Percentiles rank a stretch among this genome's conserved stretches.
These are phyloP conservation scores for Candida insectorum DNA, from an alignment of 805 yeast genomes.

Conservation along the genomic window DNA sequence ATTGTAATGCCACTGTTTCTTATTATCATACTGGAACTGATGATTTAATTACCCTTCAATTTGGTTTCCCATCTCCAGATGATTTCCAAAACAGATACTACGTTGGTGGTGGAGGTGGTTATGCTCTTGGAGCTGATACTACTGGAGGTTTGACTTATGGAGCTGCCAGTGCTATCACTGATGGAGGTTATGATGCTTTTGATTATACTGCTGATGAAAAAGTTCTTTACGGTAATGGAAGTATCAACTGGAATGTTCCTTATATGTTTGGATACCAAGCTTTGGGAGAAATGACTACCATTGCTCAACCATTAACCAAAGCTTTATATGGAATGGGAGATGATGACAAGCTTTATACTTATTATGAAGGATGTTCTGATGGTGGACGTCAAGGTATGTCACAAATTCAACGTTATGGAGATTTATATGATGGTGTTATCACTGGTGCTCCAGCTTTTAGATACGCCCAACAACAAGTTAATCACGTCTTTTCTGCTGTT, in stretches of 20 bases:
- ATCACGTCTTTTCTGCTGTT: slow-evolving; percentile 4
- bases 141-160: slow-evolving; percentile 6
- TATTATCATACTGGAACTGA: not conserved
- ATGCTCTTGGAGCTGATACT: slow-evolving; percentile 1
- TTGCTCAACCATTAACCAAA: slow-evolving; percentile 4
- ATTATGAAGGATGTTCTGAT: slow-evolving; percentile 6
- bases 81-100: slow-evolving; percentile 6
- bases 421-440: slow-evolving; percentile 3
- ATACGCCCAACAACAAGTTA: slow-evolving; percentile 6
- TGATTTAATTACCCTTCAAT: not conserved
- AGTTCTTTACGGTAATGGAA: slow-evolving; percentile 7
- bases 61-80: slow-evolving; percentile 5
- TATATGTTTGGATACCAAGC: slow-evolving; percentile 8
- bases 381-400: slow-evolving; percentile 4
- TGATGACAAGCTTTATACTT: slow-evolving; percentile 4
- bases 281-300: slow-evolving; percentile 6
- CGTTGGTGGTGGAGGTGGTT: slow-evolving; percentile 7
- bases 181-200: slow-evolving; percentile 7
- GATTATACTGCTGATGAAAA: slow-evolving; percentile 1
- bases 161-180: slow-evolving; percentile 4
- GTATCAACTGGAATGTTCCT: slow-evolving; percentile 8
- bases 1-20: not conserved
- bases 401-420: slow-evolving; percentile 6
- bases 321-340: slow-evolving; percentile 3
- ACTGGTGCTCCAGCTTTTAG: slow-evolving; percentile 2